Conservation (phyloP, 2,329 filamentous ascomycete genomes). For the Fusarium neocosmosporiellum region DNA sequence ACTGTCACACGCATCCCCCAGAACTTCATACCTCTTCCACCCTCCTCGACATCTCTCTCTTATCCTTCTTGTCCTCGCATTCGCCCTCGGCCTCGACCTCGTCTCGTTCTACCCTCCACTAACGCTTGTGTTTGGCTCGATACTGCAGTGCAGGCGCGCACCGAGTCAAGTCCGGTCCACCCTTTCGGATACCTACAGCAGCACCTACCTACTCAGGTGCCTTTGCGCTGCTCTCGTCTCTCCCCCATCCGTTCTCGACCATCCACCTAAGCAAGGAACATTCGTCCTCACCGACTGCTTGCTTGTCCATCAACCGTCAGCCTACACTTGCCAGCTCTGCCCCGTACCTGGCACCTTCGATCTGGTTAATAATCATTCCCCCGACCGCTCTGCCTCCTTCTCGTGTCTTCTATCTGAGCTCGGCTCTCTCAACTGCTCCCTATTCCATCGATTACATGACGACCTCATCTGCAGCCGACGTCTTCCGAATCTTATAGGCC, state of each 20-base stretch:
- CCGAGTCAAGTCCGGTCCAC: slow-evolving; percentile 36
- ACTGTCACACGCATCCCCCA: slow-evolving; percentile 39
- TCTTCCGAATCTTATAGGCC: slow-evolving; percentile 52
- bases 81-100: slow-evolving; percentile 17
- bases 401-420: slow-evolving; percentile 18
- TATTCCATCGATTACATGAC: slow-evolving; percentile 54
- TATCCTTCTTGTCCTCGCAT: slow-evolving; percentile 19
- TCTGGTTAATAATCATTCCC: slow-evolving; percentile 26
- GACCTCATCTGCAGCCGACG: slow-evolving; percentile 48
- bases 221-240: slow-evolving; percentile 29
- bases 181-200: slow-evolving; percentile 47
- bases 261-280: slow-evolving; percentile 24
- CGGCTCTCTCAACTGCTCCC: slow-evolving; percentile 23
- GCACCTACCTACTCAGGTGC: slow-evolving; percentile 8
- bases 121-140: slow-evolving; percentile 39
- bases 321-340: slow-evolving; percentile 17
- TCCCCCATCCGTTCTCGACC: slow-evolving; percentile 28
- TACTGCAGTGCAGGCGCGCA: slow-evolving; percentile 38
- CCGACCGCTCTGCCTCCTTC: slow-evolving; percentile 10
- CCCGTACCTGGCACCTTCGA: slow-evolving; percentile 20
- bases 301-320: slow-evolving; percentile 30
- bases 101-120: slow-evolving; percentile 29
- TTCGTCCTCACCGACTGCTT: slow-evolving; percentile 42
- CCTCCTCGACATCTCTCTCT: slow-evolving; percentile 14
- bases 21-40: slow-evolving; percentile 23